Conservation (phyloP, 306 rosid genomes). For the Vigna reflexopilosa region DNA sequence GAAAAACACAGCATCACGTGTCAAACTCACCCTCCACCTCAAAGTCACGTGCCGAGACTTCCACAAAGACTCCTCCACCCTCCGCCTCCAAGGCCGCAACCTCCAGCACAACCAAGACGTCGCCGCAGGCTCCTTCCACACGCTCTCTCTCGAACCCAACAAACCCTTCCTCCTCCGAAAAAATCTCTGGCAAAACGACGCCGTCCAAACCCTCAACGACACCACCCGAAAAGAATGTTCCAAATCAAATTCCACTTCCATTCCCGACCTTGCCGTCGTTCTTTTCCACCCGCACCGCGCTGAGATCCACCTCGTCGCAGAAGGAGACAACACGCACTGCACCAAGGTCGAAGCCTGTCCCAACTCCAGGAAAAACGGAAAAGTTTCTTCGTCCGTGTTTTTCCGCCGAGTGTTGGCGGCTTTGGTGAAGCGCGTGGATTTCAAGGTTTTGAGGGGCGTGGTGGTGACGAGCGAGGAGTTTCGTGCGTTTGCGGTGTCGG, state of each 20-base stretch:
- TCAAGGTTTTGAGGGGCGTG: slow-evolving; percentile 28
- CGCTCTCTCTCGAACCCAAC: slow-evolving; percentile 42
- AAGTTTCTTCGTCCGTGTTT: not conserved
- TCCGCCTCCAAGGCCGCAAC: slow-evolving; percentile 49
- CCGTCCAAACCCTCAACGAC: slow-evolving; percentile 24
- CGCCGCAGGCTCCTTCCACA: slow-evolving; percentile 45
- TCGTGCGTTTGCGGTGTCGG: slow-evolving; percentile 29
- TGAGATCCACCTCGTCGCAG: slow-evolving; percentile 38
- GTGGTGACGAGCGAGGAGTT: slow-evolving; percentile 44
- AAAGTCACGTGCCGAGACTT: slow-evolving; percentile 48
- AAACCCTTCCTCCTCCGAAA: slow-evolving; percentile 43
- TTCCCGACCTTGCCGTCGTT: slow-evolving; percentile 31
- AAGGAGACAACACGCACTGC: slow-evolving; percentile 28
- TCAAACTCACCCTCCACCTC: slow-evolving; percentile 43
- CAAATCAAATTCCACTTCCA: not conserved
- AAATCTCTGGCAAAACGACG: slow-evolving; percentile 25
- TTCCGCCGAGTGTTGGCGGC: slow-evolving; percentile 33
- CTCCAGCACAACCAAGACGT: slow-evolving; percentile 30
- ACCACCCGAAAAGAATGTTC: not conserved
- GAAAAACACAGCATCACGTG: slow-evolving; percentile 43
- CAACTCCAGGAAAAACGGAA: not conserved
- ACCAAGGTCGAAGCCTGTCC: slow-evolving; percentile 22
- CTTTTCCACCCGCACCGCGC: slow-evolving; percentile 36
- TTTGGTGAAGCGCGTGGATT: slow-evolving; percentile 42
- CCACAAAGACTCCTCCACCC: slow-evolving; percentile 48